Conservation (phyloP, 129 eudicot species). For the carrot (Daucus carota) region DNA sequence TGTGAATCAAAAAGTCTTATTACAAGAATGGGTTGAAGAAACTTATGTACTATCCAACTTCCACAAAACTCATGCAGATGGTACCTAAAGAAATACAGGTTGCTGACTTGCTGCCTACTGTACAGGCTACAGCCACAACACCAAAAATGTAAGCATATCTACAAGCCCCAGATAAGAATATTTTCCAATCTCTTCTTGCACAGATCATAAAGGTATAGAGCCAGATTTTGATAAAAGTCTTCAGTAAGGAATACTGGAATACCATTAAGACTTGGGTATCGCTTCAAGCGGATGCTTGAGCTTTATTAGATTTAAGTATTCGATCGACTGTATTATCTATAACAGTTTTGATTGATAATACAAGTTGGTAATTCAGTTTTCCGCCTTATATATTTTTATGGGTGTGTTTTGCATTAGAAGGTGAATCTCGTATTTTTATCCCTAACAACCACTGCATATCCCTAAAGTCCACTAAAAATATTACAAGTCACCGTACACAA, state of each 20-base stretch:
- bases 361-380: no score
- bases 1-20: not conserved
- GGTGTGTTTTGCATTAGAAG: no score
- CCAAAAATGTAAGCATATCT: not conserved
- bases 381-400: no score
- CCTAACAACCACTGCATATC: no score
- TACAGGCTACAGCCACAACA: not conserved
- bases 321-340: no score
- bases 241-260: not conserved
- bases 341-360: no score
- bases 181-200: not conserved
- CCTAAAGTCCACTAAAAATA: not conserved
- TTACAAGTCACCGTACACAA: not conserved
- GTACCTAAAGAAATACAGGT: not conserved
- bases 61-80: not conserved
- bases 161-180: not conserved
- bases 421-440: no score
- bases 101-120: not conserved
- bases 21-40: not conserved
- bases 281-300: no score
- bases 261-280: no score
- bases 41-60: not conserved
- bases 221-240: not conserved
- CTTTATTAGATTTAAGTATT: no score
- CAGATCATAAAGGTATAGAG: not conserved